Evolutionary conservation across 371 early-diverging fungal genomes (phyloP).

Genomic region (Lichtheimia ramosa): DNA sequence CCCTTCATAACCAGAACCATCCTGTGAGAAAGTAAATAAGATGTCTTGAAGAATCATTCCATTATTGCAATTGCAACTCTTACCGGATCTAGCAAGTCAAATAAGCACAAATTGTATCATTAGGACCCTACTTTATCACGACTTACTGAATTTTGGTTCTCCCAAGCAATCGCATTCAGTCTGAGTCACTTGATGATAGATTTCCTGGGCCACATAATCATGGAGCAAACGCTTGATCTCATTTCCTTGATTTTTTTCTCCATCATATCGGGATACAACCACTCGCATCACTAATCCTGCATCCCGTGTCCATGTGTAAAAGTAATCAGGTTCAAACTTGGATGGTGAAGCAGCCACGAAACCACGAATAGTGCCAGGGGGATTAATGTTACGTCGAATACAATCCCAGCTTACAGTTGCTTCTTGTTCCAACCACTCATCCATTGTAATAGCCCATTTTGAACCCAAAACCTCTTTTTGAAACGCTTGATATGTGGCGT

Average conservation of each 20-base stretch:
- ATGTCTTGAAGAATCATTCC: neutral
- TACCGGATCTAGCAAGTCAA: neutral
- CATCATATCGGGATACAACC: constrained; percentile 18
- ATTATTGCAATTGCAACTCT: neutral
- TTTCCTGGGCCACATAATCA: constrained; percentile 40
- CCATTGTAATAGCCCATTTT: neutral
- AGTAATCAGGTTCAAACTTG: constrained; percentile 67
- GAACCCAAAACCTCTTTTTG: too few relatives aligned
- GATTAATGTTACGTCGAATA: constrained; percentile 34
- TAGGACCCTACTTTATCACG: neutral
- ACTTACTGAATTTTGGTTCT: constrained; percentile 72
- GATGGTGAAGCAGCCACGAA: constrained; percentile 44
- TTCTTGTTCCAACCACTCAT: constrained; percentile 25
- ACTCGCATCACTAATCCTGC: constrained; percentile 62
- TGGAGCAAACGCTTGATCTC: constrained; percentile 20
- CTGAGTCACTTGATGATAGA: constrained; percentile 21
- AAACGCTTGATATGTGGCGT: too few relatives aligned
- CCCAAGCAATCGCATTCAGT: constrained; percentile 57
- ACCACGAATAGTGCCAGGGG: constrained; percentile 29
- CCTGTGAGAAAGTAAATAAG: constrained; percentile 11
- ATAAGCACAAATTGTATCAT: neutral
- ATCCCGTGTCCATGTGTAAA: constrained; percentile 79
- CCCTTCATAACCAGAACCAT: constrained; percentile 52
- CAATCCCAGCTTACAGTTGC: constrained; percentile 21
- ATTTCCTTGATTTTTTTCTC: constrained; percentile 14